These are phyloP conservation scores for Wakefieldia striispora DNA, from an alignment of 768 basidiomycete genomes.

Conservation along the genomic window DNA sequence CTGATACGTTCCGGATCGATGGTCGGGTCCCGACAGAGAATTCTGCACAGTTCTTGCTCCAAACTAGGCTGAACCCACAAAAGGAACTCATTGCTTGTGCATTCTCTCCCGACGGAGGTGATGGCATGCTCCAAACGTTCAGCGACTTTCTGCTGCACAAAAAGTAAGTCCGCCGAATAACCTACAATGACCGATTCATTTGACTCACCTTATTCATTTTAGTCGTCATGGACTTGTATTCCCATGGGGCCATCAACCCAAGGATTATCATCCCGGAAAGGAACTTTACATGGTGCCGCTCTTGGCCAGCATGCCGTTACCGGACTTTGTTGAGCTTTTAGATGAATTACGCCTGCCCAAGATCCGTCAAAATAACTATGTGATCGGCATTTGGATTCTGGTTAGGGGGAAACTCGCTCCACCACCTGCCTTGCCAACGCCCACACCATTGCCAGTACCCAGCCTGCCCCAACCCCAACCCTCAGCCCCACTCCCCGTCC, in stretches of 20 bases:
- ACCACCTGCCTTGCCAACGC: constrained; percentile 32
- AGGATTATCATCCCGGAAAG: constrained; percentile 73
- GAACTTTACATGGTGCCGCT: constrained; percentile 88
- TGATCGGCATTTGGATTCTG: constrained; percentile 85
- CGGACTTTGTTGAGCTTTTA: constrained; percentile 82
- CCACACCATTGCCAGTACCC: constrained; percentile 3
- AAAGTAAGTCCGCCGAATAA: constrained; percentile 47
- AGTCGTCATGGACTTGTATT: constrained; percentile 87
- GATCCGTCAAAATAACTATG: constrained; percentile 56
- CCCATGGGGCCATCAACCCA: constrained; percentile 77
- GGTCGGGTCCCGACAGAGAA: constrained; percentile 79
- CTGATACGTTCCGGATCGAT: constrained; percentile 69
- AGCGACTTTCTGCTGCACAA: constrained; percentile 69
- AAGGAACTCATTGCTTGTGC: constrained; percentile 81
- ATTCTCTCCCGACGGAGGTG: constrained; percentile 54
- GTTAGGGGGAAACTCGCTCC: constrained; percentile 74
- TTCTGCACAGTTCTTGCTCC: constrained; percentile 75
- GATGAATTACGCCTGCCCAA: constrained; percentile 74
- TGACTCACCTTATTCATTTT: constrained; percentile 12
- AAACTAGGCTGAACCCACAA: constrained; percentile 69
- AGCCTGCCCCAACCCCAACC: constrained; percentile 14
- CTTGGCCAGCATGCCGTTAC: constrained; percentile 59
- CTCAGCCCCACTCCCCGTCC: constrained; percentile 11
- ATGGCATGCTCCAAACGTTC: constrained; percentile 53
- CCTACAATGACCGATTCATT: constrained; percentile 8